A percentile compares a stretch with the other conserved stretches of the same genome.
Evolutionary conservation across 768 basidiomycete genomes (phyloP).

Genomic region (Serendipita sp.): DNA sequence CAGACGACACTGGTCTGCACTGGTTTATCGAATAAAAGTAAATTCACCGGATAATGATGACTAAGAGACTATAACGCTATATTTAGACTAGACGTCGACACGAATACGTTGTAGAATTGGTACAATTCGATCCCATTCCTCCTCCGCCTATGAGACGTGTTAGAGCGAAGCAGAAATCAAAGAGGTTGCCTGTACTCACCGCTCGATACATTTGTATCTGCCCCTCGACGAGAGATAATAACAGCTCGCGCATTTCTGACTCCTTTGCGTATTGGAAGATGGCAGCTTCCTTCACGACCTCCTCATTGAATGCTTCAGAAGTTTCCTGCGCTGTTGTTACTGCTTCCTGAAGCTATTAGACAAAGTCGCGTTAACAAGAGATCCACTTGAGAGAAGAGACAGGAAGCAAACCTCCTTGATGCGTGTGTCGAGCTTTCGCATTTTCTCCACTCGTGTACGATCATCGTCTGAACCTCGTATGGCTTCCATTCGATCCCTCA

Average conservation of each 20-base stretch:
- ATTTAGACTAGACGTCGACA: slow-evolving; percentile 58
- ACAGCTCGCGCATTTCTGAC: slow-evolving; percentile 93
- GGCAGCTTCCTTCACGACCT: slow-evolving; percentile 80
- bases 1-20: too few species aligned
- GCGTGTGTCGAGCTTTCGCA: slow-evolving; percentile 80
- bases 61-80: too few species aligned
- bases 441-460: slow-evolving; percentile 79
- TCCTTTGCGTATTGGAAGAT: slow-evolving; percentile 84
- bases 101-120: slow-evolving; percentile 86
- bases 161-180: slow-evolving; percentile 7
- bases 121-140: slow-evolving; percentile 94
- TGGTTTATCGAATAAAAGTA: neutral
- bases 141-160: slow-evolving; percentile 51
- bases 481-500: slow-evolving; percentile 84
- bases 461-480: slow-evolving; percentile 90
- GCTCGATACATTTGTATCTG: slow-evolving; percentile 91
- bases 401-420: slow-evolving; percentile 71
- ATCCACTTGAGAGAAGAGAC: neutral
- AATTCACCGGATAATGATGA: neutral
- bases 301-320: slow-evolving; percentile 90
- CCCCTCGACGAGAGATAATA: slow-evolving; percentile 78
- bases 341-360: slow-evolving; percentile 75
- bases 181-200: slow-evolving; percentile 25
- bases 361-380: too few species aligned
- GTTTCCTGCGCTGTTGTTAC: slow-evolving; percentile 92